A percentile compares a stretch with the other conserved stretches of the same genome.
Conservation (phyloP, 345 rosid species). For the Syzygium oleosum region DNA sequence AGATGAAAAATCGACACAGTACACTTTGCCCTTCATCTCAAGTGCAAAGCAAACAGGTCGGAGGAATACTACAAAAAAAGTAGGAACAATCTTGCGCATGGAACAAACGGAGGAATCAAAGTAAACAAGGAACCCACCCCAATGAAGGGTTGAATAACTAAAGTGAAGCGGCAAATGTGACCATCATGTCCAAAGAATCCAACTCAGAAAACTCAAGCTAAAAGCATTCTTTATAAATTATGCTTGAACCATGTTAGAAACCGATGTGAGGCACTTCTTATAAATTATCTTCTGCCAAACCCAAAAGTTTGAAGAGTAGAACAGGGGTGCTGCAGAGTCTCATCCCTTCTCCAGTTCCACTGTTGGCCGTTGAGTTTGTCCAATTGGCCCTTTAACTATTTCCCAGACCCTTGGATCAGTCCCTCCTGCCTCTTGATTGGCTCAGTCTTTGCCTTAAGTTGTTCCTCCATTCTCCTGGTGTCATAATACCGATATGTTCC, state of each 20-base stretch:
- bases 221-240: not conserved
- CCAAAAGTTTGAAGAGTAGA: not conserved
- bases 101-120: not conserved
- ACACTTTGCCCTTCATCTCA: not conserved
- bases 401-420: not conserved
- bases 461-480: not conserved
- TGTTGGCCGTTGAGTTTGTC: not conserved
- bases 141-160: not conserved
- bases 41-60: not conserved
- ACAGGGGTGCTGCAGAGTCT: not conserved
- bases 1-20: not conserved
- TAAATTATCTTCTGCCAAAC: not conserved
- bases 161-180: not conserved
- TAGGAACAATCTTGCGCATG: not conserved
- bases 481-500: not conserved
- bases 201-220: not conserved
- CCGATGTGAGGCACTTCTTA: not conserved
- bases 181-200: not conserved
- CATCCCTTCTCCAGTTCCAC: not conserved
- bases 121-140: not conserved
- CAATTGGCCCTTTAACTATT: not conserved
- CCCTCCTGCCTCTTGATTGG: not conserved
- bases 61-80: too few species aligned
- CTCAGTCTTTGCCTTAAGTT: not conserved
- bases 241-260: not conserved